Percentiles rank a stretch among this genome's conserved stretches.
Conservation (phyloP, 2,329 filamentous ascomycete species). For the Coccinonectria pachysandricola region DNA sequence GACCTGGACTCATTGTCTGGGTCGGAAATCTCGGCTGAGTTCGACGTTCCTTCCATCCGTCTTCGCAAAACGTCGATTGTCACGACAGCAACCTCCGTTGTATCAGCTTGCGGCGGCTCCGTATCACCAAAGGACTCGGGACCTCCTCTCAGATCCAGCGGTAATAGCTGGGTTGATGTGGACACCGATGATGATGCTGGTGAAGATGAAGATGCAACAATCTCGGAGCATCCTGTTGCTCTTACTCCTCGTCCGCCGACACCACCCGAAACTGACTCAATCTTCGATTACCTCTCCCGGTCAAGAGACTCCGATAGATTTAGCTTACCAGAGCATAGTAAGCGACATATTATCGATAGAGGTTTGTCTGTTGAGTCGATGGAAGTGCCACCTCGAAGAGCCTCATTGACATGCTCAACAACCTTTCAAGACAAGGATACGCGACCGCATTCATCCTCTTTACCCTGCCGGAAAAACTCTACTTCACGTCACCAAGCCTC, state of each 20-base stretch:
- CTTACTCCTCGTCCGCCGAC: slow-evolving; percentile 24
- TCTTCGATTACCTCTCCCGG: too few species aligned
- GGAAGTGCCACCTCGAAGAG: slow-evolving; percentile 12
- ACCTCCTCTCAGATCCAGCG: slow-evolving; percentile 10
- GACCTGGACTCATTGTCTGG: slow-evolving; percentile 24
- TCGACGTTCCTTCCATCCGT: slow-evolving; percentile 23
- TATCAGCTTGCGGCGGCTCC: slow-evolving; percentile 18
- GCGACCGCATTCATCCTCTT: too few species aligned
- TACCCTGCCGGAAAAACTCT: too few species aligned
- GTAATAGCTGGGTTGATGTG: slow-evolving; percentile 28
- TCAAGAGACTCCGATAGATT: too few species aligned
- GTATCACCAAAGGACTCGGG: slow-evolving; percentile 17
- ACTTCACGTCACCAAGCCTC: too few species aligned
- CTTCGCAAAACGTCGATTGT: slow-evolving; percentile 25
- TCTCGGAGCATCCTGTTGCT: slow-evolving; percentile 6
- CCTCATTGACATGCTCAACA: slow-evolving; percentile 10
- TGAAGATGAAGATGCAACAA: slow-evolving; percentile 6
- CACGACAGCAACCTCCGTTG: slow-evolving; percentile 27
- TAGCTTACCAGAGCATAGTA: slow-evolving; percentile 7
- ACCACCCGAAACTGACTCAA: slow-evolving; percentile 13
- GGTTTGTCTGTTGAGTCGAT: slow-evolving; percentile 9
- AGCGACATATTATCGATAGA: too few species aligned
- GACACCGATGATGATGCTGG: slow-evolving; percentile 24
- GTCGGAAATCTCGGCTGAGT: slow-evolving; percentile 21
- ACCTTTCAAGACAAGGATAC: slow-evolving; percentile 4